Evolutionary conservation across 179 eudicot species (phyloP), one percentile per base, ranked within the genome.

Genomic region (Drosera spatulata): DNA sequence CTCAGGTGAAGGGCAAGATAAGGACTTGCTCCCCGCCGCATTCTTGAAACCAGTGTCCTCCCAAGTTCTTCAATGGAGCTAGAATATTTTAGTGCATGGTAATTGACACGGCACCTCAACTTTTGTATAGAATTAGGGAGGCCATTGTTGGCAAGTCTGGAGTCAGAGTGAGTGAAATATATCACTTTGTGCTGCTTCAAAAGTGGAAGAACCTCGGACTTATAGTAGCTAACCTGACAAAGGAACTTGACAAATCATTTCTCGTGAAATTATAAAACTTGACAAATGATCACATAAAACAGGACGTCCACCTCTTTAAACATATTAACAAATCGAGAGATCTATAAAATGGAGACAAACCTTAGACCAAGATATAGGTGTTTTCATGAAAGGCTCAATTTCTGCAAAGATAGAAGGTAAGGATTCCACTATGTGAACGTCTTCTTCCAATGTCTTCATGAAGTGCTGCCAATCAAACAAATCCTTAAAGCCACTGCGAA

Each of bases 341-440:
- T 37, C 44, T 43, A 22, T 41, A 12, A 50, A 53, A 37, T 43
- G 40, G 49, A 33, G 55, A 41, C 70, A 60, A 60, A 89, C 99
- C 99, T 93, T 86, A 41, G 99, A 93, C 99, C 99, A 93, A 61
- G 99, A 93, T 53, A 93, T 77, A 10, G 94, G 99, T 42, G 99
- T 83, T 73, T 93, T 86, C 11, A 70, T 64, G 63, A 86, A 80
- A 56, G 97, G 97, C 66, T 94, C 91, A 61, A 73, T 57, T 58
- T 72, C 80, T 60, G 86, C 79, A 73, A 67, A 77, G 48, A 67
- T 77, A 62, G 85, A 75, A n/a, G 99, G 99, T 39, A 94, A 71
- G 57, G 70, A 58, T 64, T 90, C 99, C 55, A 90, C 82, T 22
- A 94, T 71, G 64, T 94, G 88, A 64, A 94, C 61, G 54, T 94